Percentiles rank a stretch among this genome's conserved stretches.
phyloP scores from a whole-genome alignment of 805 yeast genomes.

The Lipomyces japonicus region DNA sequence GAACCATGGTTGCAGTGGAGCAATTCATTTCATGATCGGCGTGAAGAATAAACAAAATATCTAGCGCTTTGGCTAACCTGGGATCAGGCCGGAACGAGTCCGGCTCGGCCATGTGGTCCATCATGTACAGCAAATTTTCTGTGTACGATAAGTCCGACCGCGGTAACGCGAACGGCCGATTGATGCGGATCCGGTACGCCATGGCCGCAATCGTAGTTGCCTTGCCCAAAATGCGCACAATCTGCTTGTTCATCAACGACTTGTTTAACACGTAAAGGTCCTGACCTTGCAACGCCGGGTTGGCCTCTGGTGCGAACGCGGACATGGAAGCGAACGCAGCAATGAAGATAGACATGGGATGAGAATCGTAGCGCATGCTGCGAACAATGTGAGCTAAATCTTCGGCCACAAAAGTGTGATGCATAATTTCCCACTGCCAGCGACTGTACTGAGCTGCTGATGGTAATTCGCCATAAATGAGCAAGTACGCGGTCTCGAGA shows the following conservation, averaged over 20 bases:
- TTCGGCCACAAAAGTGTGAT: slow-evolving; percentile 27
- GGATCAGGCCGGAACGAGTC: slow-evolving; percentile 28
- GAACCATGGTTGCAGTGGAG: slow-evolving; percentile 28
- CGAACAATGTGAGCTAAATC: slow-evolving; percentile 22
- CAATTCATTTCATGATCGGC: slow-evolving; percentile 29
- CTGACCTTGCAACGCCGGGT: slow-evolving; percentile 24
- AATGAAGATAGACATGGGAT: slow-evolving; percentile 25
- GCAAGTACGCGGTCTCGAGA: slow-evolving; percentile 27
- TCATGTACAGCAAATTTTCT: slow-evolving; percentile 28
- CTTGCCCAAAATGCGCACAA: slow-evolving; percentile 26
- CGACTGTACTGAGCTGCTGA: slow-evolving; percentile 10
- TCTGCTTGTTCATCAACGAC: slow-evolving; percentile 26
- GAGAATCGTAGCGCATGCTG: slow-evolving; percentile 27
- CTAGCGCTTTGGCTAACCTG: slow-evolving; percentile 26
- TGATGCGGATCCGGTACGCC: slow-evolving; percentile 28
- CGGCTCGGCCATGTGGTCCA: slow-evolving; percentile 29
- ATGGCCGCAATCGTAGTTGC: slow-evolving; percentile 27
- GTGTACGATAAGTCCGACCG: slow-evolving; percentile 26
- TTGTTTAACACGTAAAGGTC: slow-evolving; percentile 18
- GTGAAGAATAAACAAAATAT: slow-evolving; percentile 25
- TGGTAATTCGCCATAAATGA: slow-evolving; percentile 28
- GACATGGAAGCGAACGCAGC: slow-evolving; percentile 27
- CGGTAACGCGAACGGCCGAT: slow-evolving; percentile 24
- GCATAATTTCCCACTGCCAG: slow-evolving; percentile 27
- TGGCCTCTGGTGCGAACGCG: slow-evolving; percentile 28